Evolutionary conservation across 495 filamentous ascomycete species (phyloP).

Genomic region (Wilcoxina mikolae): DNA sequence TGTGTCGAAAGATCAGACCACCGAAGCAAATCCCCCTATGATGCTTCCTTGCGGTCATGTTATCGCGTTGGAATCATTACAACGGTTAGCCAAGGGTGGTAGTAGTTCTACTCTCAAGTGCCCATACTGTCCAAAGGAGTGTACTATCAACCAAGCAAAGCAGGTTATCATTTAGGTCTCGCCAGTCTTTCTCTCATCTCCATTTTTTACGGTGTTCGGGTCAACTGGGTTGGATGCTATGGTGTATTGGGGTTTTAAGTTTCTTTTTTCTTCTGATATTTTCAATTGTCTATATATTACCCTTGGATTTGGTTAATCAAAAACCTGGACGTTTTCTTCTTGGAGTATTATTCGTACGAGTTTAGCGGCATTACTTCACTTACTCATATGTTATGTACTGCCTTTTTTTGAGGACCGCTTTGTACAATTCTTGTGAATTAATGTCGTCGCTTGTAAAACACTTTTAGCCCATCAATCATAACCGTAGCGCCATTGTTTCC

Average conservation of each 20-base stretch:
- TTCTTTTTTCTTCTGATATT: not conserved
- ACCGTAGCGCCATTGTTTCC: no score
- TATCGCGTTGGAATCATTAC: conserved; percentile 68
- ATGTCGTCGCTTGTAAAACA: no score
- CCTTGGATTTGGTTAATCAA: not conserved
- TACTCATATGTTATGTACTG: no score
- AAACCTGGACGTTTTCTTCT: no score
- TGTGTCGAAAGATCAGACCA: conserved; percentile 89
- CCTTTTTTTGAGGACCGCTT: no score
- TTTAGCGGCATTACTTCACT: no score
- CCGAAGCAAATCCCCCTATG: conserved; percentile 86
- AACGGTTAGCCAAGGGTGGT: conserved; percentile 55
- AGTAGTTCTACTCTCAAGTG: conserved; percentile 57
- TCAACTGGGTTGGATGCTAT: no score
- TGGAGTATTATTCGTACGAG: no score
- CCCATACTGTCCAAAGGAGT: conserved; percentile 87
- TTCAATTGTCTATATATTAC: not conserved
- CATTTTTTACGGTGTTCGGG: no score
- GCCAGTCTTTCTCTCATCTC: not conserved
- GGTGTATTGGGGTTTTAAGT: no score
- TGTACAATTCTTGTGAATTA: no score
- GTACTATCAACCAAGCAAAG: conserved; percentile 55
- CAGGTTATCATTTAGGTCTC: conserved; percentile 38
- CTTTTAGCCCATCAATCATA: no score
- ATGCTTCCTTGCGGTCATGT: conserved; percentile 97